Conservation (phyloP, 148 eudicot genomes). For the Amaranthus hypochondriacus region DNA sequence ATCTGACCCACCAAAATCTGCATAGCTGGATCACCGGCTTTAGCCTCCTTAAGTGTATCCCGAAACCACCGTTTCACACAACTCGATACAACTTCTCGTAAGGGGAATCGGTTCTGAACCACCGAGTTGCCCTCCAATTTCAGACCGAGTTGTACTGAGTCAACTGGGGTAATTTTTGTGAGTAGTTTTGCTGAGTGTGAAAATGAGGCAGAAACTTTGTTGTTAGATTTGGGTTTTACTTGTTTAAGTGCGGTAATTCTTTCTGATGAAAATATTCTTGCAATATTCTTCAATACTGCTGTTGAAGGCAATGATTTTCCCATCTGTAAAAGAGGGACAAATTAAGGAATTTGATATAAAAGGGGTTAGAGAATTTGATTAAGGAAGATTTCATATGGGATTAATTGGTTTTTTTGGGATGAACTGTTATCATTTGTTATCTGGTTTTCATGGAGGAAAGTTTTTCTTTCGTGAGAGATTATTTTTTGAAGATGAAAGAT, state of each 20-base stretch:
- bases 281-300: conserved; percentile 27
- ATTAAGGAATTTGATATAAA: background rate
- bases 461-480: background rate
- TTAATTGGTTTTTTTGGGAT: background rate
- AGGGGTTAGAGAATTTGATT: background rate
- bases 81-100: conserved; percentile 43
- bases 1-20: conserved; percentile 82
- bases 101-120: conserved; percentile 30
- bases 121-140: conserved; percentile 23
- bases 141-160: conserved; percentile 28
- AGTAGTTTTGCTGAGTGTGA: background rate
- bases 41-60: conserved; percentile 76
- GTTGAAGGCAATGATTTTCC: conserved; percentile 43
- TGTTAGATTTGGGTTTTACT: conserved; percentile 24
- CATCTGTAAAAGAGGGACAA: conserved; percentile 11
- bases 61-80: conserved; percentile 73
- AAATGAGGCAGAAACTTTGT: background rate
- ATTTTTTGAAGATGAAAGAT: background rate
- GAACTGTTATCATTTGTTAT: conserved; percentile 4
- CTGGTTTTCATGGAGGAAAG: conserved; percentile 21
- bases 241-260: conserved; percentile 25
- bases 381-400: background rate
- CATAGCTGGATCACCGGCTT: conserved; percentile 59
- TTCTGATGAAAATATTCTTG: conserved; percentile 33
- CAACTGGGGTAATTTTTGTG: conserved; percentile 26